Base-by-base conservation (phyloP, 2,329 filamentous ascomycete species). In the Phaeosphaeriaceae sp. region DNA sequence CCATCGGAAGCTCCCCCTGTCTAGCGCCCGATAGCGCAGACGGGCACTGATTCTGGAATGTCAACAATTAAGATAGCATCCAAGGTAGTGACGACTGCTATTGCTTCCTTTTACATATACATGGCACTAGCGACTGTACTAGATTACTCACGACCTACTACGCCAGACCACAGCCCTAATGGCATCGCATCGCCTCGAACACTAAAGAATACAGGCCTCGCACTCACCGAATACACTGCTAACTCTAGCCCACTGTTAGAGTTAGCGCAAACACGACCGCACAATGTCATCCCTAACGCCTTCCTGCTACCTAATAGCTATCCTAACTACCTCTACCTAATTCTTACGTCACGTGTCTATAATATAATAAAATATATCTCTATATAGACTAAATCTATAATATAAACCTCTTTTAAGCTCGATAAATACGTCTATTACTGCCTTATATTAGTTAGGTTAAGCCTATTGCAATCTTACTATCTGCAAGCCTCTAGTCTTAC, bases 301-400 rank as follows among this genome's bases (percentile, higher is more conserved):
- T 89, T 85, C 67, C 75, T 91, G 24, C 79, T 90, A 33, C 88
- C 89, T 25, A 89, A 83, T 77, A 89, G 89, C 49, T 86, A 86
- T 68, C 89, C 89, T 57, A 89, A 91, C 80, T 99, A 99, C 77
- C 86, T 98, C 49, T 91, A 93, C 52, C 87, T 99, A 61, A 99
- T 99, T 80, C 88, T 97, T 54, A 90, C 88, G 15, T 97, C 94
- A n/a, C 88, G 92, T 70, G 93, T 99, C 67, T 97, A 98, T 84
- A 94, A 99, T n/a, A n/a, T n/a, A n/a, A n/a, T n/a, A n/a, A n/a
- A n/a, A n/a, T n/a, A n/a, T n/a, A n/a, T n/a, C n/a, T n/a, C n/a
- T n/a, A n/a, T n/a, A n/a, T n/a, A n/a, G n/a, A n/a, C n/a, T n/a
- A n/a, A n/a, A n/a, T n/a, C n/a, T n/a, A n/a, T n/a, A n/a, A n/a